A percentile compares a stretch with the other conserved stretches of the same genome.
Conservation (phyloP, 2,329 filamentous ascomycete species). For the Colletotrichum melonis region DNA sequence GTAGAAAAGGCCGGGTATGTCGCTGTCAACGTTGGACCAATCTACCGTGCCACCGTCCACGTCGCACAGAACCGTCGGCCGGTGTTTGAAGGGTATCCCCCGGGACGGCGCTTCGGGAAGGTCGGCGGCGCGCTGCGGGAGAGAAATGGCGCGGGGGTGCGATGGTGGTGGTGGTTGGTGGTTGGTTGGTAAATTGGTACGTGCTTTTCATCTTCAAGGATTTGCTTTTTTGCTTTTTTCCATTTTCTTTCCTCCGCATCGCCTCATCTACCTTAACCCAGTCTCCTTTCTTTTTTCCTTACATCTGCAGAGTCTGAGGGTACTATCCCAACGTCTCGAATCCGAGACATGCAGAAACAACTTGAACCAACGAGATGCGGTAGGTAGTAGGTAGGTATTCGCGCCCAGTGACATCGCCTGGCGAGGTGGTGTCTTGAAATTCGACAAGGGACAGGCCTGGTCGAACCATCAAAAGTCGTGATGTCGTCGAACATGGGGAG, state of each 20-base stretch:
- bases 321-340: background rate
- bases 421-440: too few species aligned
- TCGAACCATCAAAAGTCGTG: background rate
- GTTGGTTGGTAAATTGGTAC: too few species aligned
- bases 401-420: too few species aligned
- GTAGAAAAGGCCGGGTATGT: background rate
- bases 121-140: background rate
- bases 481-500: constrained; percentile 1
- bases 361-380: background rate
- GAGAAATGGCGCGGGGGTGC: background rate
- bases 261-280: background rate
- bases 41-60: background rate
- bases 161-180: too few species aligned
- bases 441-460: background rate
- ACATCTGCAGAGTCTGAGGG: background rate
- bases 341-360: background rate
- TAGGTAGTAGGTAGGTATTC: background rate
- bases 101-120: background rate
- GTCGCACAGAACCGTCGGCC: background rate
- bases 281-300: background rate
- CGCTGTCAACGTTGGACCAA: background rate
- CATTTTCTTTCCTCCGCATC: too few species aligned
- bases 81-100: background rate
- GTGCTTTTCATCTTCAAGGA: too few species aligned
- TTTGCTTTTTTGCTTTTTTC: background rate